Base-by-base conservation (phyloP, 2,329 filamentous ascomycete genomes). In the Colletotrichum higginsianum region DNA sequence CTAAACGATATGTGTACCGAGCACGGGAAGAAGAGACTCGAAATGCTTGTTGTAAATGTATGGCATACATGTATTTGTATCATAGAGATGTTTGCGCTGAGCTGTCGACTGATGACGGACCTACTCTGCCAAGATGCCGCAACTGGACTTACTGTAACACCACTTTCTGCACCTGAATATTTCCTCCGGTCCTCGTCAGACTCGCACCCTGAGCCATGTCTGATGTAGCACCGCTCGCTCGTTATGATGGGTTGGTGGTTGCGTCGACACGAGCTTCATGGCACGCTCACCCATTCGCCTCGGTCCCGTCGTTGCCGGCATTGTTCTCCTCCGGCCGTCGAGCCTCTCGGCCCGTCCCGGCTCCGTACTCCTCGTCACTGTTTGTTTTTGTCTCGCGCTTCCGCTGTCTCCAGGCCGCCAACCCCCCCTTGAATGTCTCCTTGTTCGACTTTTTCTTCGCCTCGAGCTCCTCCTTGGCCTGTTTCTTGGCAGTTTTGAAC, bases 51-150 rank as follows among this genome's bases (percentile, higher is more conserved):
- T 68, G 65, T 68, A 71, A 64, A 71, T 55, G 65, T 68, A 68
- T 52, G 58, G 52, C 52, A 71, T 68, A 63, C 35, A 38, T 38
- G 50, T 68, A 68, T 64, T 62, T 71, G 68, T 71, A 71, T 58
- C 44, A 71, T 71, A 71, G 52, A 71, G 52, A 46, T 38, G 11
- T 68, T 21, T n/a, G 58, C 30, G 58, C 35, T 55, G 47, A 40
- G 40, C 47, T 70, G 42, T 42, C 13, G 40, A 21, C 15, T 16
- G 16, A 42, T 46, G 55, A 42, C 49, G 18, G 55, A 42, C 55
- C 15, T 49, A 21, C 52, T 47, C 47, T 46, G 55, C 47, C 47
- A 69, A 50, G 23, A 67, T 61, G 50, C 35, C 46, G 26, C 64
- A 35, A 46, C 57, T 60, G 21, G 21, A 57, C 35, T 57, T 40